Evolutionary conservation across 306 rosid genomes (phyloP), one percentile per base, ranked within the genome.

Genomic region (Spatholobus suberectus): DNA sequence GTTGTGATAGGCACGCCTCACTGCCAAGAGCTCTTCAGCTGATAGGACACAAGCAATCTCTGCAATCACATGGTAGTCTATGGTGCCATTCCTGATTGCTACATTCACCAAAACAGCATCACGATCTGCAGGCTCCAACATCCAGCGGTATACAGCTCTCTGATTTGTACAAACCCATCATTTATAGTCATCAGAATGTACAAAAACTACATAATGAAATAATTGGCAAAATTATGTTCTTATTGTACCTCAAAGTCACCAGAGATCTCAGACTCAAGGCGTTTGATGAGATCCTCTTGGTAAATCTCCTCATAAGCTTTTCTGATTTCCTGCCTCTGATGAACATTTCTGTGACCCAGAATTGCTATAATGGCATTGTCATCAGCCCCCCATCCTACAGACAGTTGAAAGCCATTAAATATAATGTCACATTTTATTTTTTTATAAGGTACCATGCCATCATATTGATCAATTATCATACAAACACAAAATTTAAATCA

Each of bases 261-360:
- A n/a, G 90, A 80, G 41, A 96, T 89, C 87, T 96, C 98, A 3
- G 93, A 88, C 80, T 95, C 98, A 10, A 95, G 92, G 65, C 98
- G 96, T 78, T 89, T 91, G 88, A 95, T 3, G 37, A 96, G 96
- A 84, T 93, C 92, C 81, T 96, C 98, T 37, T 90, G 75, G 63
- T 70, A 92, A 26, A 84, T 73, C 59, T 84, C 80, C 23, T 90
- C 91, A 47, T 95, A 96, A 75, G 92, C 89, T n/a, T 78, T 76
- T 87, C 91, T 93, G 65, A 96, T 92, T 71, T 88, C 87, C 81
- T 87, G 89, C 77, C 93, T 93, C 29, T 93, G 99, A 63, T 17
- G 23, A 11, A 91, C 87, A 82, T 89, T 90, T 90, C 96, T 92
- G 35, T 89, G 90, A 6, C 91, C 96, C 70, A 92, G 80, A 10